phyloP scores from a whole-genome alignment of 2,329 filamentous ascomycete genomes.

The Sordariomycetes sp. region DNA sequence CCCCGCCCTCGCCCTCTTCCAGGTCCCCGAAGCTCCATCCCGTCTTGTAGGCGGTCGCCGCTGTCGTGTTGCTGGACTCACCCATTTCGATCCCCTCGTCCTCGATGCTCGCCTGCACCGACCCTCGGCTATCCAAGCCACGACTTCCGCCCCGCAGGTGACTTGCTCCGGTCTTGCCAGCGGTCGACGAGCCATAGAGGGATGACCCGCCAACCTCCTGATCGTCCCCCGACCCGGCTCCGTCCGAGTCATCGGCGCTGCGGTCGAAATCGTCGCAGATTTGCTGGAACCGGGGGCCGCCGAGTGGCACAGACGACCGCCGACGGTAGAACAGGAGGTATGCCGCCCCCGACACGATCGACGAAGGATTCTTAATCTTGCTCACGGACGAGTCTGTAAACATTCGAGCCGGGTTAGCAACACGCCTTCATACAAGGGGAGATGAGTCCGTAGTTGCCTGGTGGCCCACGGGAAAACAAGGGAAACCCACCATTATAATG shows the following conservation, averaged over 20 bases:
- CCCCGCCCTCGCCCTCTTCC: slow-evolving; percentile 9
- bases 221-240: slow-evolving; percentile 60
- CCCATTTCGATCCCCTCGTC: slow-evolving; percentile 34
- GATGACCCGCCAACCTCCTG: slow-evolving; percentile 72
- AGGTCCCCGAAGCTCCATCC: slow-evolving; percentile 36
- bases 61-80: slow-evolving; percentile 16
- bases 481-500: slow-evolving; percentile 76
- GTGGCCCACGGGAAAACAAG: neutral
- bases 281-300: slow-evolving; percentile 63
- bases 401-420: slow-evolving; percentile 24
- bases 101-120: slow-evolving; percentile 32
- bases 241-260: slow-evolving; percentile 33
- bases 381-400: slow-evolving; percentile 66
- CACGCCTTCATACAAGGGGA: neutral
- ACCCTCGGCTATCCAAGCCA: slow-evolving; percentile 2
- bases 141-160: slow-evolving; percentile 38
- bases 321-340: slow-evolving; percentile 96
- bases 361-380: slow-evolving; percentile 45
- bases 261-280: slow-evolving; percentile 56
- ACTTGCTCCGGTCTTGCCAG: slow-evolving; percentile 62
- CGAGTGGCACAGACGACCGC: slow-evolving; percentile 65
- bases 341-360: slow-evolving; percentile 63
- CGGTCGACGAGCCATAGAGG: slow-evolving; percentile 86
- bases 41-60: slow-evolving; percentile 19
- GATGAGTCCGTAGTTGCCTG: neutral